Evolutionary conservation across 805 yeast species (phyloP), one percentile per base, ranked within the genome.

Genomic region (Millerago galiae): DNA sequence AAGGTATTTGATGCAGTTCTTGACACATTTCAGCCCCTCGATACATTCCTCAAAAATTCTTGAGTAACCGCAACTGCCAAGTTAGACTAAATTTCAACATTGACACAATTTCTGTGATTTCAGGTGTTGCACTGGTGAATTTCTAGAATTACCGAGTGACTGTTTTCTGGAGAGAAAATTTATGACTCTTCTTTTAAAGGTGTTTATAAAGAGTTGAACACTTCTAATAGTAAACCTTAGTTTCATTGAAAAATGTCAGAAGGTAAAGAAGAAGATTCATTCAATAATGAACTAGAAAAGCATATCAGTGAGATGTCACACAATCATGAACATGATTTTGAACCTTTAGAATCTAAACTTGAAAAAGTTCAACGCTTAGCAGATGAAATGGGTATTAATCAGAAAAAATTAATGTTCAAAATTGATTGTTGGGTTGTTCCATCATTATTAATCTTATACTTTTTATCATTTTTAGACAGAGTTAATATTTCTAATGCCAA

Each of bases 401-500:
- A 81, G 31, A 63, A 54, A 35, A 71, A 65, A 50, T 62, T 84
- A 24, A 74, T 76, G 76, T 66, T 77, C 71, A 83, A 82, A 53
- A 67, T 81, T 27, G 91, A 84, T 54, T 41, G 77, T 1, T 75
- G 85, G 46, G 79, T 85, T 32, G 80, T 84, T 25, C 88, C 90
- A 5, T 79, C 88, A n/a, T 81, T 86, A 50, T 77, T 88, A 55
- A 54, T 84, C 25, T 67, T 86, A 35, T 86, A 86, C 55, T 77
- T 86, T 60, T 70, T 85, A 47, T 81, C 91, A 1, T 86, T 85
- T 56, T 64, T 86, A 55, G 95, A 86, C 59, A 71, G 95, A 60
- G 90, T 85, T 45, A 86, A 86, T 59, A 83, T 86, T 47, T 78
- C 90, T 26, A 85, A 86, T 61, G 95, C 95, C 8, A 78, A 78